phyloP scores from a whole-genome alignment of 768 basidiomycete genomes.

The Boletellus emodensis region DNA sequence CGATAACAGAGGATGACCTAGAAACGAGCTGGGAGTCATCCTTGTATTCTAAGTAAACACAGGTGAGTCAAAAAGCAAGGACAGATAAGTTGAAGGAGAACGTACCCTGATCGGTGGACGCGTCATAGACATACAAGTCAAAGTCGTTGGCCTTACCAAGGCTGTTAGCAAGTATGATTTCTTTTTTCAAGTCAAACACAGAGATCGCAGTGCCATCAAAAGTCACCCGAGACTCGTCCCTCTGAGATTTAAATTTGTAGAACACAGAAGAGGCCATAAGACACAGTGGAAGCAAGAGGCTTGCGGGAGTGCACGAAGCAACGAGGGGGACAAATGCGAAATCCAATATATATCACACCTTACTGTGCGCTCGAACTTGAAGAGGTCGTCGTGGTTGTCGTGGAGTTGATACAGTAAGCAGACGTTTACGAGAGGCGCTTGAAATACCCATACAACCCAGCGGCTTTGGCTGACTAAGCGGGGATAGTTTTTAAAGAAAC shows the following conservation, averaged over 20 bases:
- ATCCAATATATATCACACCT: slow-evolving; percentile 22
- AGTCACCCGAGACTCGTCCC: slow-evolving; percentile 89
- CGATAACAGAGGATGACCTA: slow-evolving; percentile 90
- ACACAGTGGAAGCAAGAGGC: slow-evolving; percentile 11
- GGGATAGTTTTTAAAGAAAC: slow-evolving; percentile 8
- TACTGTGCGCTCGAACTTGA: slow-evolving; percentile 12
- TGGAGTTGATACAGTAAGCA: slow-evolving; percentile 10
- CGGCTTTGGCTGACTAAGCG: slow-evolving; percentile 18
- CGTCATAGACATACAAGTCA: slow-evolving; percentile 85
- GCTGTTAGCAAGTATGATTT: slow-evolving; percentile 94
- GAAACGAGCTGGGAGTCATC: slow-evolving; percentile 92
- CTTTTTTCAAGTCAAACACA: slow-evolving; percentile 98
- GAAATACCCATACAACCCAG: slow-evolving; percentile 10
- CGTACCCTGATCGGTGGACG: slow-evolving; percentile 84
- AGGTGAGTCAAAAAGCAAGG: background rate
- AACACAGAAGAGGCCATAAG: slow-evolving; percentile 90
- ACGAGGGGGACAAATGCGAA: slow-evolving; percentile 2
- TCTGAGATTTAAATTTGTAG: slow-evolving; percentile 96
- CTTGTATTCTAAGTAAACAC: slow-evolving; percentile 62
- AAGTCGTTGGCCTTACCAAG: slow-evolving; percentile 97
- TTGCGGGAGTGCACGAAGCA: slow-evolving; percentile 16
- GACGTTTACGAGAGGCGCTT: slow-evolving; percentile 20
- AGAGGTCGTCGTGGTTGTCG: slow-evolving; percentile 20
- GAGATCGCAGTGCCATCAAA: slow-evolving; percentile 99
- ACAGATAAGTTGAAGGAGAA: background rate